phyloP scores from a whole-genome alignment of 2,329 filamentous ascomycete genomes.

The Mycosphaerella sp. region DNA sequence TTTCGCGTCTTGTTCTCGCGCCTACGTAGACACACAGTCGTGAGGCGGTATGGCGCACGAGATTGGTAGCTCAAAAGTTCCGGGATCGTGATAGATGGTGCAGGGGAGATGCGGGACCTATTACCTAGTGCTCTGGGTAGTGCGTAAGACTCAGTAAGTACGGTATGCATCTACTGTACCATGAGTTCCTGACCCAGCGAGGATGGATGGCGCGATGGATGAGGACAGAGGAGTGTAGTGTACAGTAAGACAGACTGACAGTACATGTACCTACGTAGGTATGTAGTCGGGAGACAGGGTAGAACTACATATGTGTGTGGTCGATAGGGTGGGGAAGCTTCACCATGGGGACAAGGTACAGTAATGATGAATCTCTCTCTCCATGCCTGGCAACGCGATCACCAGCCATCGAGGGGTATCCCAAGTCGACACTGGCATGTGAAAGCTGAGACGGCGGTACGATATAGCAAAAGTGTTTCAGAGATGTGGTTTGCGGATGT shows the following conservation, averaged over 20 bases:
- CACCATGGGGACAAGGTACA: no score
- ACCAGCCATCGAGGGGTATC: neutral
- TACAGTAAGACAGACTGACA: no score
- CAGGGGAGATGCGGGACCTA: conserved; percentile 9
- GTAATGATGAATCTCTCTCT: no score
- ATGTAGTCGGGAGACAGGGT: no score
- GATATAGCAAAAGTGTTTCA: conserved; percentile 5
- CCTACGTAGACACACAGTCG: conserved; percentile 1
- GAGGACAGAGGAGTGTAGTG: no score
- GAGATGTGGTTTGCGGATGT: neutral
- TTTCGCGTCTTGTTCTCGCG: conserved; percentile 11
- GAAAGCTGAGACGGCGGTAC: neutral
- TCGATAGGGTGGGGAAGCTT: neutral
- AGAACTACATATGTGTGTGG: no score
- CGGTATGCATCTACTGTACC: conserved; percentile 1
- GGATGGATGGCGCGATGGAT: conserved; percentile 12
- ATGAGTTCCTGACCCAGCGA: neutral
- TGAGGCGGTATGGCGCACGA: conserved; percentile 9
- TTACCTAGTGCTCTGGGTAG: conserved; percentile 1
- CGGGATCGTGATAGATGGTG: neutral
- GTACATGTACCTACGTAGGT: no score
- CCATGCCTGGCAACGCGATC: no score
- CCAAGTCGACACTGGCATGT: neutral
- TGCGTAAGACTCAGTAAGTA: neutral
- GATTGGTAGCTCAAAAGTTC: conserved; percentile 2